Evolutionary conservation across 768 basidiomycete species (phyloP), one percentile per base, ranked within the genome.

Genomic region (Leccinum rimulosum): DNA sequence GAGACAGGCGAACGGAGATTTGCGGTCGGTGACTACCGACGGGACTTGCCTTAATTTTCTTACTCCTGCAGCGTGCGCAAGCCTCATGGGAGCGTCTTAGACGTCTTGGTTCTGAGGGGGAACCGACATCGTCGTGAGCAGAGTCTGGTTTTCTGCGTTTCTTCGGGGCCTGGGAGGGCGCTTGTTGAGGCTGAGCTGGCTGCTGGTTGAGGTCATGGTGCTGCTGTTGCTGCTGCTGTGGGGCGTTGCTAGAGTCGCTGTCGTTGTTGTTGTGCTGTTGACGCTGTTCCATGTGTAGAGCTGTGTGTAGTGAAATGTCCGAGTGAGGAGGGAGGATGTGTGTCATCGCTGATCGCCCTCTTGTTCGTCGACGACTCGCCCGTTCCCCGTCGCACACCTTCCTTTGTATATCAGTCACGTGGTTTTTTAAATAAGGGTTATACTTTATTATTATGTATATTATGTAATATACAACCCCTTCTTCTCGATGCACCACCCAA

Each of bases 21-120:
- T 89, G 88, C 88, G 87, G 87, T 84, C 87, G 88, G 87, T 82
- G 76, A 76, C 74, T 76, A 76, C 78, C 80, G 79, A 80, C 84
- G 85, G 85, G 78, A 76, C 81, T 73, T 73, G 85, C 89, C 90
- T 94, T 94, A 78, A 94, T 94, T 88, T 94, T 94, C 85, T 94
- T 93, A 79, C 87, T 88, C 83, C 92, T 89, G 82, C 92, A 94
- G 73, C 92, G 84, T 64, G 92, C 88, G 80, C 92, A 94, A 62
- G 92, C 91, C 77, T 94, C 92, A 77, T 94, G 92, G 68, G 91
- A 92, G 70, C 92, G 85, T 67, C 92, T 81, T 68, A 94, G 82
- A 56, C 91, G 84, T 68, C 92, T 83, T 48, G 90, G 88, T 73
- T 92, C 91, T 56, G 86, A 81, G 47, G 85, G 76, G 17, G 82